Evolutionary conservation across 345 rosid genomes (phyloP).

Genomic region (Raphanus sativus): DNA sequence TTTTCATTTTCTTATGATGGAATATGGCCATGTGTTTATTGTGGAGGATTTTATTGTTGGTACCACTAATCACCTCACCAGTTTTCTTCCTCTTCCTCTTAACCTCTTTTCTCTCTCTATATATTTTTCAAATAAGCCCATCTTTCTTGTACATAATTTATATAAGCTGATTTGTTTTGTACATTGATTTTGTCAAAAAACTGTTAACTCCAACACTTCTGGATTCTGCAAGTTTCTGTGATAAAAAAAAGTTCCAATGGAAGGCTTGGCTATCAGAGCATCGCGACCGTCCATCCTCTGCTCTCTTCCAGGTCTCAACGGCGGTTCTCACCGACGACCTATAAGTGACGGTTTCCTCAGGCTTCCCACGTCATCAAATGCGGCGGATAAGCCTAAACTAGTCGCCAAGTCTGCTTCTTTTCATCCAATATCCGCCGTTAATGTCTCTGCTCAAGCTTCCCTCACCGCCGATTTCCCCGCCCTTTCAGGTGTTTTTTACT

Average conservation of each 20-base stretch:
- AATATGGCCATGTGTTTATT: constrained; percentile 39
- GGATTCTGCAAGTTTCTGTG: constrained; percentile 2
- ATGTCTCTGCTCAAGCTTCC: constrained; percentile 47
- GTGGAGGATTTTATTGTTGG: constrained; percentile 34
- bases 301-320: constrained; percentile 23
- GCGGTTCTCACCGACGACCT: constrained; percentile 12
- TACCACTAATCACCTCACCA: constrained; percentile 21
- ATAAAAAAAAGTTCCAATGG: constrained; percentile 20
- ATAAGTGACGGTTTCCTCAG: constrained; percentile 30
- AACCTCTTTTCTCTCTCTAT: background rate
- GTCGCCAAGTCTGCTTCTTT: constrained; percentile 30
- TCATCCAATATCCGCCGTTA: constrained; percentile 46
- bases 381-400: background rate
- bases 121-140: background rate
- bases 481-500: constrained; percentile 37
- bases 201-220: background rate
- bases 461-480: constrained; percentile 36
- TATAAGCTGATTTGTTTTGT: background rate
- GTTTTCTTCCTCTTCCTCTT: constrained; percentile 16
- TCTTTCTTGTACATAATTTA: background rate
- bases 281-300: constrained; percentile 27
- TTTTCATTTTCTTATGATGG: background rate
- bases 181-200: background rate
- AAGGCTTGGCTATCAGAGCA: constrained; percentile 36
- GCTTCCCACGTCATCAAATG: constrained; percentile 20